Percentiles rank a stretch among this genome's conserved stretches.
phyloP scores from a whole-genome alignment of 2,329 filamentous ascomycete species.

The Hypoxylon sp. region DNA sequence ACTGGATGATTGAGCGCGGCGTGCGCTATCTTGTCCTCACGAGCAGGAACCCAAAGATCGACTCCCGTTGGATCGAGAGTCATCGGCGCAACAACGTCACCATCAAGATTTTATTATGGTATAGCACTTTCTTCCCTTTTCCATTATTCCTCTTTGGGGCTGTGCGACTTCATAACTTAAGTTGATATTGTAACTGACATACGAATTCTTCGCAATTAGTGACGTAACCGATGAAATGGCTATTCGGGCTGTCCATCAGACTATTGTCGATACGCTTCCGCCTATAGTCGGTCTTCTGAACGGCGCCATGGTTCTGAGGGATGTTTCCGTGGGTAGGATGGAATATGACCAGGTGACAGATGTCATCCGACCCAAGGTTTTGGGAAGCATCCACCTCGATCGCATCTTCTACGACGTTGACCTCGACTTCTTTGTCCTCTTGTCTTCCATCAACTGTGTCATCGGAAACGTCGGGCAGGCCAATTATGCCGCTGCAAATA shows the following conservation, averaged over 20 bases:
- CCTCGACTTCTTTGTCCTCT: conserved; percentile 53
- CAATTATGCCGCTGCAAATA: conserved; percentile 57
- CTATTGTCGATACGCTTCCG: conserved; percentile 20
- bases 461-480: conserved; percentile 56
- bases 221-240: conserved; percentile 18
- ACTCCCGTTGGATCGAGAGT: no score
- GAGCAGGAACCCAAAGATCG: no score
- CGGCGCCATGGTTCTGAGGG: conserved; percentile 47
- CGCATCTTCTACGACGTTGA: conserved; percentile 24
- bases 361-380: conserved; percentile 43
- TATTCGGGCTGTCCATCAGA: neutral
- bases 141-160: no score
- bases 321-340: conserved; percentile 42
- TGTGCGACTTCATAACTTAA: no score
- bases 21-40: no score
- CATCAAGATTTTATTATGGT: neutral
- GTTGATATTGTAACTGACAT: no score
- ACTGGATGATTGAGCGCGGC: no score
- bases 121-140: no score
- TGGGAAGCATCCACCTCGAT: conserved; percentile 47
- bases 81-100: no score
- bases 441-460: conserved; percentile 52
- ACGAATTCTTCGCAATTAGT: no score
- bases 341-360: conserved; percentile 31
- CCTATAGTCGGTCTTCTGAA: conserved; percentile 41